Base-by-base conservation (phyloP, 1,284 basidiomycete species). In the Fomitiporia mediterranea region DNA sequence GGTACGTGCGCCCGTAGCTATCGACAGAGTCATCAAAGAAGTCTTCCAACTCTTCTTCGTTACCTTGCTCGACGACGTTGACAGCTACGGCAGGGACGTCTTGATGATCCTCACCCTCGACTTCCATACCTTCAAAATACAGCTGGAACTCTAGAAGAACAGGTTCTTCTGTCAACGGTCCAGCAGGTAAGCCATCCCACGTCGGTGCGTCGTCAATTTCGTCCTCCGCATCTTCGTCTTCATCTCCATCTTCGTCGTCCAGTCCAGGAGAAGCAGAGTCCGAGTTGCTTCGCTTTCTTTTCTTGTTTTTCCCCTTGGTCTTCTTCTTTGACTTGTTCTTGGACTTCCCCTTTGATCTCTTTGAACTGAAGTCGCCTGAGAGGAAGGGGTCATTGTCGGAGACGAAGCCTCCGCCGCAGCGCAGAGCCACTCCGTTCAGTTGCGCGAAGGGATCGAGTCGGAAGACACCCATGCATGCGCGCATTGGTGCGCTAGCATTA, bases 391-490 rank as follows among this genome's bases (percentile, higher is more conserved):
- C n/a, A n/a, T n/a, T n/a, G n/a, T n/a, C n/a, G 13, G 40, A 3
- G 60, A 66, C 60, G 44, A 63, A 50, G 51, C 71, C 66, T n/a
- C n/a, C n/a, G n/a, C n/a, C n/a, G 30, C 69, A 71, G 35, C 70
- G 68, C 15, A 27, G 37, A 32, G 42, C 40, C 13, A 71, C 71
- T 57, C 74, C 77, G 56, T 77, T 80, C 61, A 87, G 83, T 66
- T 85, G 80, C 7, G 84, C 77, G 62, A 89, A 89, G 0, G 85
- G 86, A 65, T 89, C 83, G 61, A 89, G 76, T 8, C 87, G 78
- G 67, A 89, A 87, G 11, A 83, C 80, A 55, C 78, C 77, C 86
- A 89, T 89, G 80, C 88, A 81, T 51, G 73, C 71, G 51, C 81
- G 78, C 86, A 87, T 87, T 40, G 77, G 75, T 46, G 76, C 73